Base-by-base conservation (phyloP, 78 protist species). In the Capsaspora owczarzaki region DNA sequence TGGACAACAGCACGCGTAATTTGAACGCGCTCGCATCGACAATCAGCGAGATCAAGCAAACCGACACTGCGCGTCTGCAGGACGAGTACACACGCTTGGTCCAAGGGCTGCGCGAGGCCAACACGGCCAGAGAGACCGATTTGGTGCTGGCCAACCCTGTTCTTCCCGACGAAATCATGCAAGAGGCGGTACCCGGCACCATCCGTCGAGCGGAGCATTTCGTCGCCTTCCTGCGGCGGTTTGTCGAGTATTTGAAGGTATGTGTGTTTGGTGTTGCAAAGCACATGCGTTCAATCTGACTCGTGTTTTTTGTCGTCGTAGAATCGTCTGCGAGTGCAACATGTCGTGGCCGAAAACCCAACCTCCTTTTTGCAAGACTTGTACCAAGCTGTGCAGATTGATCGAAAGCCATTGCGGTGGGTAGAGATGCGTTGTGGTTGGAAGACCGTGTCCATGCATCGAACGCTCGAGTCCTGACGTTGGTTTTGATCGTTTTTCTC, bases 151-250 rank as follows among this genome's bases (percentile, higher is more conserved):
- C 87, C n/a, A 86, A 86, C 43, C 87, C 90, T 27, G 72, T 82
- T 53, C 83, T 79, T 14, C 87, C 98, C 2, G 76, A 47, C 2
- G 96, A 87, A 10, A 84, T 96, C 6, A 60, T 91, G 3, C 33
- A 72, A 35, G 97, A 93, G 70, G 96, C 93, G 0, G 87, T 97
- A 25, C 99, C 99, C 5, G 99, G 98, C 10, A 93, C 89, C 72
- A 92, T 97, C 43, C 88, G 98, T 51, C 82, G 81, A 6, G 93
- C 96, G 0, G 91, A 89, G 63, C 91, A 91, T 74, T 91, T 88
- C 41, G 29, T 91, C 5, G 49, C 72, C 33, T 72, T 90, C 70
- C 38, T 96, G 35, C 31, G 35, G 80, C 76, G 96, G 4, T 66
- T 95, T 38, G 76, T 89, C 0, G 96, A 91, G 41, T 89, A 89